Percentiles rank a stretch among this genome's conserved stretches.
These are phyloP conservation scores for Phytophthora ramorum DNA, from an alignment of 352 stramenopile genomes.

Conservation along the genomic window DNA sequence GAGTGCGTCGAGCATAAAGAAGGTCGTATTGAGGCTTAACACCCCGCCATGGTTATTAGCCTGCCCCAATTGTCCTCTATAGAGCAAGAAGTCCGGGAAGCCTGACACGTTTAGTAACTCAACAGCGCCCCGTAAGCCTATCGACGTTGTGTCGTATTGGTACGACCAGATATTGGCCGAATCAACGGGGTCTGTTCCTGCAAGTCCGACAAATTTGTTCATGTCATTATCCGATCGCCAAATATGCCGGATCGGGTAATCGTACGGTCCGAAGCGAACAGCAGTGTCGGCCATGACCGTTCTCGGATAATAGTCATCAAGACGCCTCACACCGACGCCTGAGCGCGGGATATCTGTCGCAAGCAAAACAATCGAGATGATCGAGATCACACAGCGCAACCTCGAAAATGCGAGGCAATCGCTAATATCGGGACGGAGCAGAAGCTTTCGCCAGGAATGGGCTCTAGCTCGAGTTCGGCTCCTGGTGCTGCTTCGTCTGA, in stretches of 20 bases:
- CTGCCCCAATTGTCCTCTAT: not conserved
- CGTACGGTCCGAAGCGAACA: slow-evolving; percentile 49
- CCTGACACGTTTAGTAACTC: slow-evolving; percentile 32
- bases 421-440: slow-evolving; percentile 37
- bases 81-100: slow-evolving; percentile 40
- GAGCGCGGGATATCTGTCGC: slow-evolving; percentile 60
- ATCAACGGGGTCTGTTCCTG: slow-evolving; percentile 20
- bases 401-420: slow-evolving; percentile 35
- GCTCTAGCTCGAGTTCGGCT: not conserved
- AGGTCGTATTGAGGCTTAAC: slow-evolving; percentile 34
- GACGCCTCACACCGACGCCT: slow-evolving; percentile 37
- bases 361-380: slow-evolving; percentile 44
- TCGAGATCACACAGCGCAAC: slow-evolving; percentile 41
- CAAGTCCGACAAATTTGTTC: slow-evolving; percentile 16
- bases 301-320: slow-evolving; percentile 29
- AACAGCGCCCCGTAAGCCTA: slow-evolving; percentile 37
- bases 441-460: slow-evolving; percentile 16
- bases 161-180: slow-evolving; percentile 39
- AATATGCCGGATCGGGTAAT: slow-evolving; percentile 53
- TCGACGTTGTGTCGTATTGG: slow-evolving; percentile 46
- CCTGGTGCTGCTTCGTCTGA: not conserved
- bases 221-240: slow-evolving; percentile 1
- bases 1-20: slow-evolving; percentile 46
- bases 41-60: slow-evolving; percentile 3
- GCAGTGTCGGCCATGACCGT: slow-evolving; percentile 27